Percentiles rank a stretch among this genome's conserved stretches.
Evolutionary conservation across 2,329 filamentous ascomycete species (phyloP).

Genomic region (Phoma sp.): DNA sequence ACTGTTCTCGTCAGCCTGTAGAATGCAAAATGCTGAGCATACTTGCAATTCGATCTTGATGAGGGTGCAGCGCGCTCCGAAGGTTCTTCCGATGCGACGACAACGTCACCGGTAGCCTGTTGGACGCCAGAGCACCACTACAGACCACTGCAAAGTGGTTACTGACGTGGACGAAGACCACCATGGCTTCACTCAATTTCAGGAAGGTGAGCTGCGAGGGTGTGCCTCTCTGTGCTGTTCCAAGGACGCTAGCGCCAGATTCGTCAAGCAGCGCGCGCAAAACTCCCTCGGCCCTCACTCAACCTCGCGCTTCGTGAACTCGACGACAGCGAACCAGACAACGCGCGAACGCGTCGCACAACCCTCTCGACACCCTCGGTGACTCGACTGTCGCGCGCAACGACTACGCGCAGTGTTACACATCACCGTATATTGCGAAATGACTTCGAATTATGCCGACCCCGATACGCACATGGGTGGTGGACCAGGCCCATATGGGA

Average conservation of each 20-base stretch:
- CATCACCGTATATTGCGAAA: constrained; percentile 22
- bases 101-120: constrained; percentile 10
- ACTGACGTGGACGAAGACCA: neutral
- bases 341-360: constrained; percentile 17
- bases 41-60: neutral
- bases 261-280: constrained; percentile 37
- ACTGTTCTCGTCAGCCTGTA: neutral
- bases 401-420: constrained; percentile 10
- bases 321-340: constrained; percentile 27
- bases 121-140: constrained; percentile 9
- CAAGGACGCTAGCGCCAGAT: constrained; percentile 41
- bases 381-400: constrained; percentile 21
- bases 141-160: constrained; percentile 1
- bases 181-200: constrained; percentile 9
- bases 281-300: constrained; percentile 35
- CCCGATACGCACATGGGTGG: constrained; percentile 44
- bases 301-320: constrained; percentile 27
- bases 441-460: constrained; percentile 45
- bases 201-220: constrained; percentile 1
- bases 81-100: constrained; percentile 7
- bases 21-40: neutral
- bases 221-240: constrained; percentile 12
- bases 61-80: neutral
- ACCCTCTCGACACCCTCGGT: neutral
- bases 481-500: constrained; percentile 42